phyloP scores from a whole-genome alignment of 805 yeast species.

The Kazachstania martiniae region DNA sequence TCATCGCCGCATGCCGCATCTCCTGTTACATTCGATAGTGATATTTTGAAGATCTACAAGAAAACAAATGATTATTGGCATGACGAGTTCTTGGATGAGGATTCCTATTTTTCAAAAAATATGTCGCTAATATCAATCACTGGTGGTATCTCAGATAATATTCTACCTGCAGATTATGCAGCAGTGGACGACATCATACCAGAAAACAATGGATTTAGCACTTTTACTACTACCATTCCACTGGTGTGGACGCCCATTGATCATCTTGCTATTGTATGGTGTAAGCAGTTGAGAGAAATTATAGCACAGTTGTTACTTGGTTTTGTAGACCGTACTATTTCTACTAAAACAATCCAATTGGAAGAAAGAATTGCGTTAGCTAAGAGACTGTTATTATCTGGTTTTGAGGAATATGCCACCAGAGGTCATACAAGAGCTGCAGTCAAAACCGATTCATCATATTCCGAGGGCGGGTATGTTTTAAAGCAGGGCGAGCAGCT shows the following conservation, averaged over 20 bases:
- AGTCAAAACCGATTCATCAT: too few species aligned
- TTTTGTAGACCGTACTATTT: slow-evolving; percentile 39
- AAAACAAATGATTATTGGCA: slow-evolving; percentile 75
- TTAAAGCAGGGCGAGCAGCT: too few species aligned
- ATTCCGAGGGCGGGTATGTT: too few species aligned
- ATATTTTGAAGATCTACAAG: slow-evolving; percentile 62
- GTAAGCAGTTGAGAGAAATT: slow-evolving; percentile 68
- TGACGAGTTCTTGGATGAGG: slow-evolving; percentile 35
- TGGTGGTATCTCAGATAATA: slow-evolving; percentile 72
- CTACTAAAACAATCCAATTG: slow-evolving; percentile 42
- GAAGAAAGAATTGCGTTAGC: slow-evolving; percentile 49
- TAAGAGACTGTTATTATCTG: slow-evolving; percentile 36
- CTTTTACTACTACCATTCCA: slow-evolving; percentile 78
- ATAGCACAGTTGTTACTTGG: slow-evolving; percentile 51
- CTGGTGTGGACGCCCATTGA: slow-evolving; percentile 90
- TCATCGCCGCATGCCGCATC: slow-evolving; percentile 90
- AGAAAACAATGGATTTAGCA: slow-evolving; percentile 64
- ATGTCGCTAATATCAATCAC: slow-evolving; percentile 75
- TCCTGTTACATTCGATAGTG: slow-evolving; percentile 90
- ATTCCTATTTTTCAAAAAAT: slow-evolving; percentile 27
- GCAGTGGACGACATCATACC: slow-evolving; percentile 65
- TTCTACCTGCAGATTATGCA: slow-evolving; percentile 86
- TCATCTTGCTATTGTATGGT: slow-evolving; percentile 94
- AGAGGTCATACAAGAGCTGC: not conserved
- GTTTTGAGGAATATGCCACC: slow-evolving; percentile 38